Evolutionary conservation across 768 basidiomycete species (phyloP).

Genomic region (Mrakia blollopis): DNA sequence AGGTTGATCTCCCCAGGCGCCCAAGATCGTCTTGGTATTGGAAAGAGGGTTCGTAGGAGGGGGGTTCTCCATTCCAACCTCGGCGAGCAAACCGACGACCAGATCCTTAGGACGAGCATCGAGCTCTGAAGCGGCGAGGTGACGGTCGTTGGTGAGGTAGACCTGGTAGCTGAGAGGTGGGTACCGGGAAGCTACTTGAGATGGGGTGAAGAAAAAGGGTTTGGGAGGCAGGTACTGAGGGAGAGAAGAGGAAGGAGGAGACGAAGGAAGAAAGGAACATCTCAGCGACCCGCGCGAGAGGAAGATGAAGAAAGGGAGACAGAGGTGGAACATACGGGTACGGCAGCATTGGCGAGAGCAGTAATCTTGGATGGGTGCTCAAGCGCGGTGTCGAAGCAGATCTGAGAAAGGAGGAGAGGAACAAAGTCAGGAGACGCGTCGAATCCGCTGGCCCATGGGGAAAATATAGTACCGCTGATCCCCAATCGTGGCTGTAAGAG

Average conservation of each 20-base stretch:
- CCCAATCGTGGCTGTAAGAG: constrained; percentile 65
- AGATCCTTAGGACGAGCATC: not conserved
- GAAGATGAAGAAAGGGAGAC: not conserved
- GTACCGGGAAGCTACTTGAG: not conserved
- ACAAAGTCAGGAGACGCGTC: not conserved
- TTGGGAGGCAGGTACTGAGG: constrained; percentile 3
- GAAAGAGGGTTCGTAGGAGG: not conserved
- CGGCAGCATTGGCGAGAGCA: not conserved
- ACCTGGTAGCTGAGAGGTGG: constrained; percentile 6
- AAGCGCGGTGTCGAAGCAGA: not conserved
- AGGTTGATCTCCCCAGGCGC: not conserved
- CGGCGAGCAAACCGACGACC: not conserved
- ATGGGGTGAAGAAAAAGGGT: not conserved
- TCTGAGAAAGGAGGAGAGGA: not conserved
- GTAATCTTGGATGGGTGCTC: not conserved
- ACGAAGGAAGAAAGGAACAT: too few species aligned
- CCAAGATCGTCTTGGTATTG: not conserved
- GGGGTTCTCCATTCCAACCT: not conserved
- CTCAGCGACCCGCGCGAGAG: too few species aligned
- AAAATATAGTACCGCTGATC: constrained; percentile 47
- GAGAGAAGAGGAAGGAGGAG: not conserved
- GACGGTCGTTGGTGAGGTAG: not conserved
- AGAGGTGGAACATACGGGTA: not conserved
- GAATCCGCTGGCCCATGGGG: too few species aligned
- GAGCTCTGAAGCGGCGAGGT: not conserved